Evolutionary conservation across 495 filamentous ascomycete species (phyloP), one percentile per base, ranked within the genome.

Genomic region (Talaromyces adpressus): DNA sequence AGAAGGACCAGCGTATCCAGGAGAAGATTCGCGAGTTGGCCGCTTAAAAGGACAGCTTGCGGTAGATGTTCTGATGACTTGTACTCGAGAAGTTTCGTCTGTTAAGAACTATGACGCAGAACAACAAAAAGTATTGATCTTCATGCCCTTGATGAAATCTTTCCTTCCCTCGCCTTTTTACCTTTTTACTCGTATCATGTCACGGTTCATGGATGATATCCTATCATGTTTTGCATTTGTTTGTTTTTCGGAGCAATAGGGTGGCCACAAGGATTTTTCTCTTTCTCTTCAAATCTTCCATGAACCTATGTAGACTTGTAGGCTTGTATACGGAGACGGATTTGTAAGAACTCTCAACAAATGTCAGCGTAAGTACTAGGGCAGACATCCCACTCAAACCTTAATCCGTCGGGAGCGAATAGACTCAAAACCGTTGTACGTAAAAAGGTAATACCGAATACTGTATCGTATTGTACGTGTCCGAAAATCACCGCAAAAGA

Each of bases 1-100:
- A 97, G 89, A 89, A 85, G 79, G 77, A 83, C 75, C 85, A 86
- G 75, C 82, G 86, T 61, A 87, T 99, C 74, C 82, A 96, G 88
- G 85, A 85, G 72, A 93, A 89, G 85, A 98, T 99, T 81, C 87
- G 84, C 68, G 86, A 78, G 72, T 73, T 81, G 62, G 73, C 78
- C 65, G 70, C 74, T 69, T 81, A 80, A 77, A 63, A 69, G 62
- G 64, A 41, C 45, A 8, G 4, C 12, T 22, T 47, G 32, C 39
- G 4, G 16, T 32, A 52, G 47, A 58, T 56, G 25, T 64, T 16
- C 27, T 34, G 11, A 56, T 62, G 65, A 51, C 18, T 41, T 41
- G 22, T 29, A 41, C 22, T 27, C 58, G 18, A 47, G 49, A 60
- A 60, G 14, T 36, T 18, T 58, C n/a, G 36, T 32, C 22, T 29